phyloP scores from a whole-genome alignment of 352 stramenopile species.

The Phytophthora tentaculata region DNA sequence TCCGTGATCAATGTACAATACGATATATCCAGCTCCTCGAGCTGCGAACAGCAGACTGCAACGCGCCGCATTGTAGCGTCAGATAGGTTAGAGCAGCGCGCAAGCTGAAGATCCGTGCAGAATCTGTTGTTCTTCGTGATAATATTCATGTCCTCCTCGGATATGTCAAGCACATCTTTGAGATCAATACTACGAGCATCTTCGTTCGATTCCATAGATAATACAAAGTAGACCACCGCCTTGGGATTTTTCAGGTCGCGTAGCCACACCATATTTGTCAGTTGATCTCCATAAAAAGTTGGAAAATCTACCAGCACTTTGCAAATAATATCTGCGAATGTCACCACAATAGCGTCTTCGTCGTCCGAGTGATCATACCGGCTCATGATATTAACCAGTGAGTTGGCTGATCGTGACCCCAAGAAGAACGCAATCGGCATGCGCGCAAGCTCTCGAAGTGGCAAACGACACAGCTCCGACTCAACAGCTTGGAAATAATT shows the following conservation, averaged over 20 bases:
- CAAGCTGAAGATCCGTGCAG: conserved; percentile 48
- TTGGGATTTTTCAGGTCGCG: conserved; percentile 51
- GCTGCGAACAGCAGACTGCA: conserved; percentile 53
- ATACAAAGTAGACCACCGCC: conserved; percentile 67
- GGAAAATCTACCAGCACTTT: conserved; percentile 67
- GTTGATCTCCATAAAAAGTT: conserved; percentile 69
- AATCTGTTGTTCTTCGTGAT: conserved; percentile 66
- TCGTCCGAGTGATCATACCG: conserved; percentile 50
- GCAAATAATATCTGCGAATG: conserved; percentile 78
- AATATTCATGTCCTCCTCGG: conserved; percentile 61
- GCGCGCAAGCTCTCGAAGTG: conserved; percentile 52
- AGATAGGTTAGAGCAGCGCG: conserved; percentile 43
- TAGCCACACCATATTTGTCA: conserved; percentile 76
- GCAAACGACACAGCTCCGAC: conserved; percentile 52
- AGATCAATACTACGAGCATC: conserved; percentile 62
- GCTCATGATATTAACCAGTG: conserved; percentile 59
- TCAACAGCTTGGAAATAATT: conserved; percentile 68
- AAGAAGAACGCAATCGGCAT: conserved; percentile 82
- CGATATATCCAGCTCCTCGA: conserved; percentile 84
- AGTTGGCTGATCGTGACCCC: conserved; percentile 56
- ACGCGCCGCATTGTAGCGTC: conserved; percentile 53
- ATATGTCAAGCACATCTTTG: conserved; percentile 55
- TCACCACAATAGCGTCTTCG: conserved; percentile 40
- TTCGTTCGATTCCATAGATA: conserved; percentile 61
- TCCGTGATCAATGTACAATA: conserved; percentile 75